Percentiles rank a stretch among this genome's conserved stretches.
Conservation (phyloP, 306 rosid species). For the Erythrophleum fordii region DNA sequence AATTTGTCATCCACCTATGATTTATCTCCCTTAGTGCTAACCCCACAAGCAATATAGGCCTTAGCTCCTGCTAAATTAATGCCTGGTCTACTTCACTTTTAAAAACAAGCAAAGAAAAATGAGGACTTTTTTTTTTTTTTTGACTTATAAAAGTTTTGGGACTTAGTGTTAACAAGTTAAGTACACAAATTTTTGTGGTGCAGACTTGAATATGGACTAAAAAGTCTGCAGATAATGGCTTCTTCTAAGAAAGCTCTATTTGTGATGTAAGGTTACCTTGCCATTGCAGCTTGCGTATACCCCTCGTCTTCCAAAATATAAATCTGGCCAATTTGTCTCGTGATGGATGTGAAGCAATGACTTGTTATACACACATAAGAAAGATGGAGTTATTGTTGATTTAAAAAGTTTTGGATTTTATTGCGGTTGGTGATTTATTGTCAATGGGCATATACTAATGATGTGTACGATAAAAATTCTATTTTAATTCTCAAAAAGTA, state of each 20-base stretch:
- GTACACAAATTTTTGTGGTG: background rate
- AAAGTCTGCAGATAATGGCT: background rate
- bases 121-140: too few relatives aligned
- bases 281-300: background rate
- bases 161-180: too few relatives aligned
- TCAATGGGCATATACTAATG: background rate
- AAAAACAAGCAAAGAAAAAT: background rate
- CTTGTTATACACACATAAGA: too few relatives aligned
- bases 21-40: too few relatives aligned
- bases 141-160: too few relatives aligned
- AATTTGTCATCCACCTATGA: too few relatives aligned
- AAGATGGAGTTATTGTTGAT: background rate
- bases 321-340: too few relatives aligned
- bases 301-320: background rate
- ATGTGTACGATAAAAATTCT: background rate
- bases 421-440: background rate
- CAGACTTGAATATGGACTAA: background rate
- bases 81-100: background rate
- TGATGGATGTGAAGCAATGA: too few relatives aligned
- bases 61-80: background rate
- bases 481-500: too few relatives aligned
- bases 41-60: background rate
- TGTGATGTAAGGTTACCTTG: background rate
- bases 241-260: background rate
- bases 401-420: background rate